Evolutionary conservation across 2,329 filamentous ascomycete species (phyloP).

Genomic region (Westerdykella sp.): DNA sequence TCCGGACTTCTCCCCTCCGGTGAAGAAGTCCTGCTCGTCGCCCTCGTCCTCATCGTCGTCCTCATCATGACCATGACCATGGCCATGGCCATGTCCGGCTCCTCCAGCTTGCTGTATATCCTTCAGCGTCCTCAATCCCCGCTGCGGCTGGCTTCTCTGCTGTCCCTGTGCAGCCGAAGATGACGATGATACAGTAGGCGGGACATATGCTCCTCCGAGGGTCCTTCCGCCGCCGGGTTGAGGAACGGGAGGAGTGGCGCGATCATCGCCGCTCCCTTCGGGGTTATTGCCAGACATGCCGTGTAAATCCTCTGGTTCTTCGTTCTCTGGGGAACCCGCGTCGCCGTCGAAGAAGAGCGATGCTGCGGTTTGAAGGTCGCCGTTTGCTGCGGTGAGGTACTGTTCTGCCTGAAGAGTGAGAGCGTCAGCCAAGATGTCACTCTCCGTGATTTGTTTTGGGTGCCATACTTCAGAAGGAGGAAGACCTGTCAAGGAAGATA

Average conservation of each 20-base stretch:
- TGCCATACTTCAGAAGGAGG: conserved; percentile 27
- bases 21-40: conserved; percentile 64
- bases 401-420: conserved; percentile 37
- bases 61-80: conserved; percentile 46
- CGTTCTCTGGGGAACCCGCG: conserved; percentile 5
- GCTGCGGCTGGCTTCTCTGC: conserved; percentile 22
- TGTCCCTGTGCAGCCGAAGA: conserved; percentile 23
- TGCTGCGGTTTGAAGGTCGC: conserved; percentile 42
- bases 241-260: conserved; percentile 11
- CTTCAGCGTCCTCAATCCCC: conserved; percentile 39
- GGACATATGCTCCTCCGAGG: conserved; percentile 32
- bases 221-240: conserved; percentile 32
- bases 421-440: conserved; percentile 18
- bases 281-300: background rate
- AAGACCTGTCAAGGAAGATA: conserved; percentile 31
- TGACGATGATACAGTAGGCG: conserved; percentile 16
- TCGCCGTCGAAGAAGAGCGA: conserved; percentile 41
- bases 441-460: conserved; percentile 15
- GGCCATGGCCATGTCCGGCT: conserved; percentile 38
- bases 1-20: conserved; percentile 81
- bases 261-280: no score
- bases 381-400: conserved; percentile 40
- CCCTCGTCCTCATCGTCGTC: conserved; percentile 58
- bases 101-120: conserved; percentile 42
- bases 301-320: no score